These are phyloP conservation scores for Yarrowia galli DNA, from an alignment of 1,139 yeast species.

Conservation along the genomic window DNA sequence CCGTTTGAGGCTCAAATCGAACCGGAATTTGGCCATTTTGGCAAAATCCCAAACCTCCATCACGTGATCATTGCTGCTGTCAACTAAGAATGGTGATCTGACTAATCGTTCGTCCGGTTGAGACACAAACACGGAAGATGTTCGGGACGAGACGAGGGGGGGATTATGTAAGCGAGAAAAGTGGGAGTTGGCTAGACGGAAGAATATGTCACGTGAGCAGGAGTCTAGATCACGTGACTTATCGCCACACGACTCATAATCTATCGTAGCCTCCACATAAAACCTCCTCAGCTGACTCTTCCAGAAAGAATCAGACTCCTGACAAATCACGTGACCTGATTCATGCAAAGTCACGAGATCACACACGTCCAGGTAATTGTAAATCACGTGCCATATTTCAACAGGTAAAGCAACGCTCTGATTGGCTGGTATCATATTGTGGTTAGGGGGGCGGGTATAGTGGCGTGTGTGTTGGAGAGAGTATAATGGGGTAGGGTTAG, in stretches of 20 bases:
- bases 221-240: background rate
- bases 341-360: background rate
- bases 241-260: background rate
- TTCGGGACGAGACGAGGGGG: slow-evolving; percentile 9
- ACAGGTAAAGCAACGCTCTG: background rate
- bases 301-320: background rate
- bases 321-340: background rate
- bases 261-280: background rate
- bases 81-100: background rate
- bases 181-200: background rate
- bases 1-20: background rate
- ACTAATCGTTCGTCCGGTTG: background rate
- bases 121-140: background rate
- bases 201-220: background rate
- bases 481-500: too few species aligned
- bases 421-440: background rate
- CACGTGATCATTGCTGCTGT: background rate
- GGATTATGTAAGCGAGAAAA: background rate
- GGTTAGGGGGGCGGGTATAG: too few species aligned
- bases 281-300: background rate
- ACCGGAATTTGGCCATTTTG: slow-evolving; percentile 17
- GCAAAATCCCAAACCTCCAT: slow-evolving; percentile 25
- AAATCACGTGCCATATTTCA: slow-evolving; percentile 20
- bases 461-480: too few species aligned
- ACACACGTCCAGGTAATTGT: background rate